These are phyloP conservation scores for Trichocomaceae sp. DNA, from an alignment of 2,329 filamentous ascomycete genomes.

Conservation along the genomic window DNA sequence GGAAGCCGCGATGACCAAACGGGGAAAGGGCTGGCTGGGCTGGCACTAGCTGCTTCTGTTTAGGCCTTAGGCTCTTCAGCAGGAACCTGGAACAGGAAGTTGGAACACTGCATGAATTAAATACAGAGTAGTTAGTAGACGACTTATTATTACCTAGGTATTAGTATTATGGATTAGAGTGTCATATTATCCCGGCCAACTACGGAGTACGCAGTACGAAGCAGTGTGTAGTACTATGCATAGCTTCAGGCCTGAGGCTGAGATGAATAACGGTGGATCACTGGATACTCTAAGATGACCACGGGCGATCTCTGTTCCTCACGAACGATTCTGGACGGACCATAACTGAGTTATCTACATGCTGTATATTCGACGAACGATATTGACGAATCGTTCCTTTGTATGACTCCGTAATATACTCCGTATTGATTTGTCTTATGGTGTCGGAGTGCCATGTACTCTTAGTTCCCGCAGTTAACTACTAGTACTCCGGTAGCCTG, in stretches of 20 bases:
- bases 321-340: neutral
- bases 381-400: neutral
- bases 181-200: no score
- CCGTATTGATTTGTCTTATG: neutral
- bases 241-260: no score
- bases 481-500: neutral
- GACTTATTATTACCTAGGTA: no score
- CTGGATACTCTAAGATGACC: neutral
- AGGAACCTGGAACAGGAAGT: no score
- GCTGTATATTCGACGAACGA: neutral
- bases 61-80: neutral
- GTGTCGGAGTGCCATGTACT: neutral
- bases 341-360: neutral
- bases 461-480: neutral
- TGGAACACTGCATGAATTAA: no score
- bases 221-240: neutral
- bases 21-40: neutral
- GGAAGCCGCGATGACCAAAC: conserved; percentile 9
- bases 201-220: no score
- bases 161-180: no score
- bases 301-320: neutral
- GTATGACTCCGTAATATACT: neutral
- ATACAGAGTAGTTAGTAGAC: no score
- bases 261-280: neutral
- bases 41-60: conserved; percentile 4